phyloP scores from a whole-genome alignment of 176 grass and related monocot genomes.

The Tillandsia fasciculata region DNA sequence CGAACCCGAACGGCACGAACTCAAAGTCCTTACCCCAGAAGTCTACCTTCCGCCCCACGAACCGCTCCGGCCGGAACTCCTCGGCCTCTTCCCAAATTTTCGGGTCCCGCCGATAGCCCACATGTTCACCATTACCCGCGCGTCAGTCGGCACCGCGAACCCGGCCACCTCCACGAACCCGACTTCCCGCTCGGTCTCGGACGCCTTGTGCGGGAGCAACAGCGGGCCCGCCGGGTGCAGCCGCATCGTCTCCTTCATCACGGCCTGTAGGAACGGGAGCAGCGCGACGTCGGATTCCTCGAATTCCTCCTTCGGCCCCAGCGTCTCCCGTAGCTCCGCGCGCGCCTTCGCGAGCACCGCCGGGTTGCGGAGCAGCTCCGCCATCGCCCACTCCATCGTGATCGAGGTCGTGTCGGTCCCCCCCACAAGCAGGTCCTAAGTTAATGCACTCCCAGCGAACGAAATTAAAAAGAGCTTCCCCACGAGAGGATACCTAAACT shows the following conservation, averaged over 20 bases:
- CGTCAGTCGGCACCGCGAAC: constrained; percentile 29
- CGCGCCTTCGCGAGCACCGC: constrained; percentile 39
- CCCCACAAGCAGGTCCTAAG: constrained; percentile 21
- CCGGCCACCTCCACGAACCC: constrained; percentile 20
- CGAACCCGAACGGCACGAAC: neutral
- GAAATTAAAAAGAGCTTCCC: constrained; percentile 40
- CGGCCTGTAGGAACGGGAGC: constrained; percentile 43
- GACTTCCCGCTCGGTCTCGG: constrained; percentile 10
- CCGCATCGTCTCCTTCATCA: constrained; percentile 57
- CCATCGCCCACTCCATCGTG: no score
- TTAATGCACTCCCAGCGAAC: constrained; percentile 49
- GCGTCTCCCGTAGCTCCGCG: constrained; percentile 26
- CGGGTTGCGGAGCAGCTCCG: constrained; percentile 48
- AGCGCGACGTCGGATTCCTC: neutral
- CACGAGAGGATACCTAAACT: constrained; percentile 26
- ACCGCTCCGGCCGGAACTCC: constrained; percentile 39
- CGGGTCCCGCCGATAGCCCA: constrained; percentile 18
- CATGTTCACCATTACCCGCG: neutral
- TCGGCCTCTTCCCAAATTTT: constrained; percentile 24
- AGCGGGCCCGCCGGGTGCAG: constrained; percentile 49
- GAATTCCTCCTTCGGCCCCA: constrained; percentile 24
- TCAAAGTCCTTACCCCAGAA: neutral
- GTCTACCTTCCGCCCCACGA: constrained; percentile 6
- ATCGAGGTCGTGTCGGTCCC: no score
- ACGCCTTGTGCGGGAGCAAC: constrained; percentile 38